Percentiles rank a stretch among this genome's conserved stretches.
phyloP scores from a whole-genome alignment of 805 yeast species.

The Wickerhamiella lipophila region DNA sequence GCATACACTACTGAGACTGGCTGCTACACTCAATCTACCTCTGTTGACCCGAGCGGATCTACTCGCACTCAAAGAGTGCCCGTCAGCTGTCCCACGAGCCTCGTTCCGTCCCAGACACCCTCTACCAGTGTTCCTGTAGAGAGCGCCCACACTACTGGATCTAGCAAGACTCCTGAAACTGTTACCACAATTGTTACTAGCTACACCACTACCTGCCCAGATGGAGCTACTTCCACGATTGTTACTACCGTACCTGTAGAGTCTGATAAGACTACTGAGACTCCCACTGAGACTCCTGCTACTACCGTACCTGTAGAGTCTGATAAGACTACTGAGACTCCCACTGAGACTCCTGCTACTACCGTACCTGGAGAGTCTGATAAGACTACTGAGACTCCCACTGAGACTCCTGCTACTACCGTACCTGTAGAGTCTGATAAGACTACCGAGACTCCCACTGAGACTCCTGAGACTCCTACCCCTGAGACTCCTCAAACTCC shows the following conservation, averaged over 20 bases:
- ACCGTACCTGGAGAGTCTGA: too few species aligned
- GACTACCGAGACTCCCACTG: too few species aligned
- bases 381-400: not conserved
- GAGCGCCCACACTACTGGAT: not conserved
- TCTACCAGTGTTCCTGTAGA: not conserved
- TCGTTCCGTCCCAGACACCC: not conserved
- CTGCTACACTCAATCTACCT: not conserved
- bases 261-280: not conserved
- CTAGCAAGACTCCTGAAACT: not conserved
- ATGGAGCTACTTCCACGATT: constrained; percentile 3
- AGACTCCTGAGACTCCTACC: not conserved
- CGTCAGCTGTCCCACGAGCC: not conserved
- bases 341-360: not conserved
- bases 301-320: too few species aligned
- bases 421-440: too few species aligned
- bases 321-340: not conserved
- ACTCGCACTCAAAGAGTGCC: not conserved
- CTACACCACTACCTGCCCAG: not conserved
- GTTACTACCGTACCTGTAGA: not conserved
- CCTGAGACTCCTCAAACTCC: too few species aligned
- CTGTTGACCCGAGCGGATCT: not conserved
- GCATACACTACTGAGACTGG: not conserved
- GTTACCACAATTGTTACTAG: not conserved
- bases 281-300: not conserved
- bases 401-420: not conserved